Evolutionary conservation across 2,329 filamentous ascomycete genomes (phyloP).

Genomic region (Colletotrichum eleusines): DNA sequence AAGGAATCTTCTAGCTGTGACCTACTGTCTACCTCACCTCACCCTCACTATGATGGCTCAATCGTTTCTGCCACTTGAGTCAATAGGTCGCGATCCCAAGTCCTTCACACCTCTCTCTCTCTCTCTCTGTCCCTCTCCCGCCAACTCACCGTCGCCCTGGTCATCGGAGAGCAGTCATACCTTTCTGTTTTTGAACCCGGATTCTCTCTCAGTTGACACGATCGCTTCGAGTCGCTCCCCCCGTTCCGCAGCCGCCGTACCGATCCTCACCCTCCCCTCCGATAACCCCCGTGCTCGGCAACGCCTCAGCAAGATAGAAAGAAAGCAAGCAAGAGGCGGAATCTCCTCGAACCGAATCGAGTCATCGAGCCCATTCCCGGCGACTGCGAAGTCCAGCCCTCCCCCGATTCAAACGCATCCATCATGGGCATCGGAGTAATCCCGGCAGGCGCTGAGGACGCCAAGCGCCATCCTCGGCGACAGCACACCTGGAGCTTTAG

Average conservation of each 20-base stretch:
- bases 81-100: slow-evolving; percentile 32
- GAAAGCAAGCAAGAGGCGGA: slow-evolving; percentile 11
- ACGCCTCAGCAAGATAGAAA: background rate
- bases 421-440: slow-evolving; percentile 41
- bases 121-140: slow-evolving; percentile 12
- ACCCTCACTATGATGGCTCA: slow-evolving; percentile 27
- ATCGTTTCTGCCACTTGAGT: slow-evolving; percentile 37
- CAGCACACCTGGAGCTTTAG: slow-evolving; percentile 58
- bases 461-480: slow-evolving; percentile 45
- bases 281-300: slow-evolving; percentile 35
- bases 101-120: slow-evolving; percentile 12
- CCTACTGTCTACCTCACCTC: background rate
- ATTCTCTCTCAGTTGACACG: background rate
- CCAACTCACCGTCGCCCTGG: slow-evolving; percentile 4
- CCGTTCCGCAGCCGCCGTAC: slow-evolving; percentile 36
- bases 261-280: slow-evolving; percentile 20
- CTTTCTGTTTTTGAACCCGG: background rate
- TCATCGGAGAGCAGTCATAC: background rate
- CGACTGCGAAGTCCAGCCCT: background rate
- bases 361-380: background rate
- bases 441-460: slow-evolving; percentile 34
- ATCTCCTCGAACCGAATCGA: background rate
- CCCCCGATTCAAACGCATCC: background rate
- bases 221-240: slow-evolving; percentile 15
- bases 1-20: slow-evolving; percentile 10